Conservation (phyloP, 148 eudicot species). For the Heliosperma pusillum region DNA sequence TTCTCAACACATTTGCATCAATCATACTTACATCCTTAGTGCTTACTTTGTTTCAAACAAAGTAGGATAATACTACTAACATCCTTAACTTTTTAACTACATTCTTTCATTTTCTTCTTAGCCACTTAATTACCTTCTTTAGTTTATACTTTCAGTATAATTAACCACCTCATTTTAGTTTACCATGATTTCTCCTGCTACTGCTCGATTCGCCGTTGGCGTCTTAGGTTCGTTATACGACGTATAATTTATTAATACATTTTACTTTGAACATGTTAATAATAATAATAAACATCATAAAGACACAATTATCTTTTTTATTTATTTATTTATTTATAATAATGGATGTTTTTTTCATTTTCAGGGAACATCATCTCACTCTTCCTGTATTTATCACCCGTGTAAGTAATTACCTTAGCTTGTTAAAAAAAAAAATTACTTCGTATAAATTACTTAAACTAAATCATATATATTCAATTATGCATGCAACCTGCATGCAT, state of each 20-base stretch:
- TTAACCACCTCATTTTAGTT: neutral
- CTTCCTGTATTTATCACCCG: slow-evolving; percentile 31
- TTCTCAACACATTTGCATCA: slow-evolving; percentile 25
- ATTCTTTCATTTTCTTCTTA: slow-evolving; percentile 9
- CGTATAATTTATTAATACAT: slow-evolving; percentile 12
- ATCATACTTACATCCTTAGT: slow-evolving; percentile 6
- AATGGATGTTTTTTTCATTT: slow-evolving; percentile 6
- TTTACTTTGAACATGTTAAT: neutral
- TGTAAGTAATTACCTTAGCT: slow-evolving; percentile 24
- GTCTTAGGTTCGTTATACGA: slow-evolving; percentile 23
- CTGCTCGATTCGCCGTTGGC: slow-evolving; percentile 32
- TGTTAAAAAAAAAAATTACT: neutral
- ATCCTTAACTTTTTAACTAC: neutral
- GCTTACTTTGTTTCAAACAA: too few species aligned
- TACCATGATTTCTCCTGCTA: slow-evolving; percentile 32
- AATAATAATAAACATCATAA: too few species aligned
- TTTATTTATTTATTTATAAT: too few species aligned
- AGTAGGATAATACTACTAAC: neutral
- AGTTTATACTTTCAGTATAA: neutral
- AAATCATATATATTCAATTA: neutral
- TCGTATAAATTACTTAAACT: too few species aligned
- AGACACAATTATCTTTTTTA: too few species aligned
- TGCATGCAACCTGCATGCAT: neutral
- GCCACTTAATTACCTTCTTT: neutral
- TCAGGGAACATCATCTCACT: slow-evolving; percentile 33